Percentiles rank a stretch among this genome's conserved stretches.
These are phyloP conservation scores for Tolypocladium cylindrosporum DNA, from an alignment of 2,329 filamentous ascomycete species.

Conservation along the genomic window DNA sequence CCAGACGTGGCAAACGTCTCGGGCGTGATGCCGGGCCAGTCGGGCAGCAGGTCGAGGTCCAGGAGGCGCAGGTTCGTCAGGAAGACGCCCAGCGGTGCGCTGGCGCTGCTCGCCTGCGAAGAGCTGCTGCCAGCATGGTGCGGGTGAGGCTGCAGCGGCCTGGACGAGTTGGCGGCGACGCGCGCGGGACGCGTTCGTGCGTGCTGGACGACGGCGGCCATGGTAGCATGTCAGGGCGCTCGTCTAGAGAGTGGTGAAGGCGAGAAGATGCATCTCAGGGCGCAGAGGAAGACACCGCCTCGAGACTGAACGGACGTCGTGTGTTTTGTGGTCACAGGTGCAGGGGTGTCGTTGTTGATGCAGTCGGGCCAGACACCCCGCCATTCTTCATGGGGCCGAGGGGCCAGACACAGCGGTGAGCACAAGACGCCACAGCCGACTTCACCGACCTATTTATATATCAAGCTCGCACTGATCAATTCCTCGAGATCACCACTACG, in stretches of 20 bases:
- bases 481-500: no score
- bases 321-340: not conserved
- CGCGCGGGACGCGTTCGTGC: constrained; percentile 3
- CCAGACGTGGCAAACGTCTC: constrained; percentile 56
- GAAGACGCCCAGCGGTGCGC: constrained; percentile 37
- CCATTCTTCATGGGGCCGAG: not conserved
- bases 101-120: not conserved
- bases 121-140: not conserved
- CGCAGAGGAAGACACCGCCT: not conserved
- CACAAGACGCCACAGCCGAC: no score
- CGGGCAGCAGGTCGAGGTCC: constrained; percentile 62
- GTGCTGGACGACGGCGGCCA: constrained; percentile 6
- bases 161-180: constrained; percentile 2
- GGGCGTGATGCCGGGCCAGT: constrained; percentile 70
- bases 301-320: not conserved
- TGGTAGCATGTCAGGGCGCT: constrained; percentile 1
- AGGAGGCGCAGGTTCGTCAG: constrained; percentile 77
- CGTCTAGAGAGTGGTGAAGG: not conserved
- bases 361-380: not conserved
- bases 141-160: not conserved
- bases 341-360: not conserved
- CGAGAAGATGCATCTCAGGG: not conserved
- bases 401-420: no score
- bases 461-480: no score
- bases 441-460: no score